Evolutionary conservation across 164 flowering plant genomes (phyloP).

Genomic region (Liquidambar formosana): DNA sequence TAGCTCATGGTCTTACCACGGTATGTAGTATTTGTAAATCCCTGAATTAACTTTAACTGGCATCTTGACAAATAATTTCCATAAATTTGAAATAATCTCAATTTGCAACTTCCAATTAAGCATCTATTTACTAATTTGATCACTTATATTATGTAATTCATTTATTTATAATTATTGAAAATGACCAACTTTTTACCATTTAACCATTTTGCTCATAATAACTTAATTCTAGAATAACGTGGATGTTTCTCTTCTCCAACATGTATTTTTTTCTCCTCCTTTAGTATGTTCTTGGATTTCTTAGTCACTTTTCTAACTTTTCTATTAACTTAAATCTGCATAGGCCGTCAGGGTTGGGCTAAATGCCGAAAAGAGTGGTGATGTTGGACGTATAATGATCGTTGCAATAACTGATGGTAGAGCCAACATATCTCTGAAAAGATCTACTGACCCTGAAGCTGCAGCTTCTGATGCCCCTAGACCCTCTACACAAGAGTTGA

Average conservation of each 20-base stretch:
- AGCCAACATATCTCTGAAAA: conserved; percentile 88
- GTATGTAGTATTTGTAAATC: conserved; percentile 30
- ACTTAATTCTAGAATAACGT: too few species aligned
- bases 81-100: too few species aligned
- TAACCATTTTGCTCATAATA: too few species aligned
- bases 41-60: neutral
- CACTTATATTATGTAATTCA: too few species aligned
- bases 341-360: conserved; percentile 96
- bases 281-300: too few species aligned
- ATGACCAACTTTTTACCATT: too few species aligned
- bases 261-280: too few species aligned
- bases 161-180: too few species aligned
- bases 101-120: too few species aligned
- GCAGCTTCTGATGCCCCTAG: conserved; percentile 68
- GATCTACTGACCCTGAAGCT: conserved; percentile 85
- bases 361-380: conserved; percentile 97
- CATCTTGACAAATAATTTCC: neutral
- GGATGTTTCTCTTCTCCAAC: too few species aligned
- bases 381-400: conserved; percentile 94
- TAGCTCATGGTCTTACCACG: conserved; percentile 95
- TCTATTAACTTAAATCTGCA: conserved; percentile 2
- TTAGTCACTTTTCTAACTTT: neutral
- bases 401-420: conserved; percentile 97
- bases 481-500: conserved; percentile 83
- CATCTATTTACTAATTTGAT: too few species aligned